phyloP scores from a whole-genome alignment of 768 basidiomycete genomes.

The Boletus edulis region DNA sequence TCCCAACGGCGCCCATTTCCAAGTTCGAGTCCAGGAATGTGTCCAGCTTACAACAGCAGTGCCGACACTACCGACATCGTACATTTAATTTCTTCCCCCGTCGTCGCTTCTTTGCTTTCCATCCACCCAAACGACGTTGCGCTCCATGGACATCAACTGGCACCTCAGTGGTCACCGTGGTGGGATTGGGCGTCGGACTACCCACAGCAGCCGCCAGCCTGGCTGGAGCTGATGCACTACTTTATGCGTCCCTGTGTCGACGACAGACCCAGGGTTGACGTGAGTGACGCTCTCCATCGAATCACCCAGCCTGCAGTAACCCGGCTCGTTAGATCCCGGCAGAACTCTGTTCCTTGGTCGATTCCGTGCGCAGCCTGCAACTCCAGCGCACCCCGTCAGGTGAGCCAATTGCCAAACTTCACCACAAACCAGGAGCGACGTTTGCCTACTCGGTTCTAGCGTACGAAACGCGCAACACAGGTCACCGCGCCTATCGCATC shows the following conservation, averaged over 20 bases:
- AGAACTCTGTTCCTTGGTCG: slow-evolving; percentile 19
- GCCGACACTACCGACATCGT: slow-evolving; percentile 13
- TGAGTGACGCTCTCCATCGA: slow-evolving; percentile 11
- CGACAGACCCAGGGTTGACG: slow-evolving; percentile 3
- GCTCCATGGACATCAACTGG: slow-evolving; percentile 16
- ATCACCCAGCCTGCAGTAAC: too few relatives aligned
- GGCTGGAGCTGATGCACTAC: slow-evolving; percentile 25
- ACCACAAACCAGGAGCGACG: not conserved
- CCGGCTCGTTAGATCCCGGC: slow-evolving; percentile 20
- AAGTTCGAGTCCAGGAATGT: not conserved
- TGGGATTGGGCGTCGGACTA: slow-evolving; percentile 34
- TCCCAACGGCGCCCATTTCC: not conserved
- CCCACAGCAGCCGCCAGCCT: slow-evolving; percentile 15
- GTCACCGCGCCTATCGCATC: slow-evolving; percentile 44
- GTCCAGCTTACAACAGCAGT: not conserved
- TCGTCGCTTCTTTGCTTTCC: slow-evolving; percentile 35
- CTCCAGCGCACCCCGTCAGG: slow-evolving; percentile 22
- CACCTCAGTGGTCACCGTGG: slow-evolving; percentile 33
- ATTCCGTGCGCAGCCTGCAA: slow-evolving; percentile 27
- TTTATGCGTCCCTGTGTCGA: slow-evolving; percentile 15
- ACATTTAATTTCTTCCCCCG: slow-evolving; percentile 19
- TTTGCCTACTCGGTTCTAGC: slow-evolving; percentile 3
- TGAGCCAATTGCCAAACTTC: slow-evolving; percentile 1
- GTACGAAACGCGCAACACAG: slow-evolving; percentile 2
- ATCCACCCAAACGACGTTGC: slow-evolving; percentile 51